Evolutionary conservation across 352 stramenopile species (phyloP), one percentile per base, ranked within the genome.

Genomic region (Phytophthora sp.): DNA sequence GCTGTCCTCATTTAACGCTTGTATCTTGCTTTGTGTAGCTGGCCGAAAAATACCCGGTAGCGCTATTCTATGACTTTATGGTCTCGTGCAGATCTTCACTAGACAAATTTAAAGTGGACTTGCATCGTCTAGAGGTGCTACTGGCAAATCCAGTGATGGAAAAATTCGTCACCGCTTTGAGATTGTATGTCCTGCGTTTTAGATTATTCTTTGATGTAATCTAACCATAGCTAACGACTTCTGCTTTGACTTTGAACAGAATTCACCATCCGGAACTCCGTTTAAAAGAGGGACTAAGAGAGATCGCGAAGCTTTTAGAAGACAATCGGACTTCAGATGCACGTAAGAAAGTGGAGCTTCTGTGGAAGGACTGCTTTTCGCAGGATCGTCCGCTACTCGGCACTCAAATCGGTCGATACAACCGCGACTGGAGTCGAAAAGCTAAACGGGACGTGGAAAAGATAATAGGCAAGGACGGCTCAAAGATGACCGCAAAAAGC

Each of bases 1-100:
- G 13, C 31, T 4, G 7, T 46, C 20, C 42, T 16, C 39, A 18
- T 38, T 53, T 63, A 41, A 58, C 29, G n/a, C n/a, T 23, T 23
- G 13, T 20, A 1, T 53, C 42, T 36, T 64, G n/a, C 24, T 63
- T 39, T 53, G 30, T 58, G 24, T 45, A 93, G 86, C 86, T 94
- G 63, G 87, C 87, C 1, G 69, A 71, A 7, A 78, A 92, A 56
- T 95, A 92, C 52, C 82, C 85, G 4, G 70, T 68, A 7, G 84
- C 87, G 9, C 66, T 95, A 6, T 95, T 93, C 45, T 95, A 93
- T 56, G 87, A 95, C 41, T 95, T 91, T 60, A 88, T 85, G 57
- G 71, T 94, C 27, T 89, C 85, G 0, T 89, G 73, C 36, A 71
- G 55, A 20, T 75, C 72, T 18, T 74, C 76, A 3, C 44, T 68